phyloP scores from a whole-genome alignment of 1,284 basidiomycete genomes.

The Ganoderma multipileum region DNA sequence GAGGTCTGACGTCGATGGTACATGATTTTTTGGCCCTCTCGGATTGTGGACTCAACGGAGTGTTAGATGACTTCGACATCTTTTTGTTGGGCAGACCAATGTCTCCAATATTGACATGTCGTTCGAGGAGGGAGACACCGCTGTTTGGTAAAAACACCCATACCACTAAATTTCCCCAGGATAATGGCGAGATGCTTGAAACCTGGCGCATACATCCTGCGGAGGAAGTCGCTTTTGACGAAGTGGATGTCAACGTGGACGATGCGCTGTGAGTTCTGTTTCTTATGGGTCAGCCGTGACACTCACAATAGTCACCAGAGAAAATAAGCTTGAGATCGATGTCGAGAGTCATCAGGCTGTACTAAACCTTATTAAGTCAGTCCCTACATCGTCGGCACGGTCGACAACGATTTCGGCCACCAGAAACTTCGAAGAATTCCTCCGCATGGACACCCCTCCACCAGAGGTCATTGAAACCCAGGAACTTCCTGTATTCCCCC shows the following conservation, averaged over 20 bases:
- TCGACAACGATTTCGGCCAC: background rate
- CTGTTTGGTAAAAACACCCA: slow-evolving; percentile 31
- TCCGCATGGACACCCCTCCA: slow-evolving; percentile 43
- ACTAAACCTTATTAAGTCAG: slow-evolving; percentile 27
- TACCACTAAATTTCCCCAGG: slow-evolving; percentile 12
- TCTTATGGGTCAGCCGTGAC: background rate
- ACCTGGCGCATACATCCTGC: slow-evolving; percentile 6
- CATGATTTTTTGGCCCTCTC: background rate
- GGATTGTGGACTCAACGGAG: slow-evolving; percentile 22
- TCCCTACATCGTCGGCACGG: slow-evolving; percentile 20
- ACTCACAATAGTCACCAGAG: slow-evolving; percentile 34
- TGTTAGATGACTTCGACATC: slow-evolving; percentile 32
- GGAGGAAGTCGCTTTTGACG: slow-evolving; percentile 10
- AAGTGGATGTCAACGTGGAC: slow-evolving; percentile 15
- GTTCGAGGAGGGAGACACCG: slow-evolving; percentile 48
- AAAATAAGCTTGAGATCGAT: slow-evolving; percentile 43
- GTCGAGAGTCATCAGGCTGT: slow-evolving; percentile 33
- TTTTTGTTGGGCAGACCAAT: slow-evolving; percentile 40
- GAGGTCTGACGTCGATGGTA: slow-evolving; percentile 39
- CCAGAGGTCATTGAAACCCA: slow-evolving; percentile 38
- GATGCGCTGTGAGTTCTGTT: slow-evolving; percentile 26
- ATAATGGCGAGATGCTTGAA: slow-evolving; percentile 18
- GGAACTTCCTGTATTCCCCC: slow-evolving; percentile 56
- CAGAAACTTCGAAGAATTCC: slow-evolving; percentile 43
- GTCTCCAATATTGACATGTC: slow-evolving; percentile 48